Evolutionary conservation across 805 yeast genomes (phyloP).

Genomic region (Peterozyma xylosa): DNA sequence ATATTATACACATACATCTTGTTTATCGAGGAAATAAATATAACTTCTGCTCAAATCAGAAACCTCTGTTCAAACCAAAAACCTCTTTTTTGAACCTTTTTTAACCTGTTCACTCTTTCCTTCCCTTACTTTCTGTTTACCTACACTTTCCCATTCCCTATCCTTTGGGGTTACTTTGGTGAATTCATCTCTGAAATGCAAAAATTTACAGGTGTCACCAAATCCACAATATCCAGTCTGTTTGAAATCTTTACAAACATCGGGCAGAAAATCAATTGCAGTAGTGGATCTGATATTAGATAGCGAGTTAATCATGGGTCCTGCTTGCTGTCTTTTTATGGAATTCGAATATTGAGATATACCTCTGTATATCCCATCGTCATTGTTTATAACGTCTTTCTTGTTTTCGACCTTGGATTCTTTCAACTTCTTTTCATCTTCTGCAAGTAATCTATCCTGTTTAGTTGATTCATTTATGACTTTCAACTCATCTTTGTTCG

Average conservation of each 20-base stretch:
- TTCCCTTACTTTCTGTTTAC: background rate
- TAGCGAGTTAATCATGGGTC: slow-evolving; percentile 29
- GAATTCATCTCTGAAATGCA: slow-evolving; percentile 86
- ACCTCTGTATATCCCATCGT: slow-evolving; percentile 22
- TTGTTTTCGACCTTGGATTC: background rate
- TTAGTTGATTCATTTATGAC: slow-evolving; percentile 7
- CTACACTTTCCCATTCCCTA: slow-evolving; percentile 61
- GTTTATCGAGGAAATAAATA: too few species aligned
- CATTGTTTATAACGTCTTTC: slow-evolving; percentile 7
- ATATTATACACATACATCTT: too few species aligned
- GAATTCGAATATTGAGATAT: slow-evolving; percentile 16
- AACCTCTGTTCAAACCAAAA: too few species aligned
- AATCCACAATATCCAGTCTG: slow-evolving; percentile 95
- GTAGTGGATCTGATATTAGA: slow-evolving; percentile 57
- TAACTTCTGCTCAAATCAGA: too few species aligned
- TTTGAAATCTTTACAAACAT: slow-evolving; percentile 85
- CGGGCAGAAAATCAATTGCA: slow-evolving; percentile 81
- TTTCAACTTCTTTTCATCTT: slow-evolving; percentile 11
- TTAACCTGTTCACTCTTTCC: slow-evolving; percentile 5
- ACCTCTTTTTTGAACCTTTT: too few species aligned
- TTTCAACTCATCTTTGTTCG: background rate
- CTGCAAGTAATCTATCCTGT: slow-evolving; percentile 16
- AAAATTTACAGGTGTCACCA: slow-evolving; percentile 94
- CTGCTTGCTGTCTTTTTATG: slow-evolving; percentile 19
- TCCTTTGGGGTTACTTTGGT: slow-evolving; percentile 45